phyloP scores from a whole-genome alignment of 768 basidiomycete species.

The Mycena floridula region DNA sequence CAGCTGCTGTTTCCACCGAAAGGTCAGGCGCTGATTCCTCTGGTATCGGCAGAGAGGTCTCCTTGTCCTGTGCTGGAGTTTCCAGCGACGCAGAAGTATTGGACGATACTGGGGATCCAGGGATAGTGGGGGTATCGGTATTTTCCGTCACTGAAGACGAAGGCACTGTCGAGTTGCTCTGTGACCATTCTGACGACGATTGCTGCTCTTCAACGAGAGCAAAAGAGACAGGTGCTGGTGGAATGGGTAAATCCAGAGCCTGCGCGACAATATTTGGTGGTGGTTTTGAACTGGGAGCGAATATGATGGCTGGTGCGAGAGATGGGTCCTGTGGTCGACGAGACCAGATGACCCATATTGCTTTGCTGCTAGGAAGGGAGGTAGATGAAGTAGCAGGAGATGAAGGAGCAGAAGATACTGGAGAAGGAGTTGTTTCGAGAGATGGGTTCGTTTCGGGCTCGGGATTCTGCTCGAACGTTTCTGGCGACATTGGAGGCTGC shows the following conservation, averaged over 20 bases:
- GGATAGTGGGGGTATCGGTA: constrained; percentile 44
- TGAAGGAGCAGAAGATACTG: no score
- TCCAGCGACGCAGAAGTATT: constrained; percentile 46
- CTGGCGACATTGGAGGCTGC: neutral
- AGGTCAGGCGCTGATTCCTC: constrained; percentile 8
- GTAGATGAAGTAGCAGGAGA: no score
- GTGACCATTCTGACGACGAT: neutral
- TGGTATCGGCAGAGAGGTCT: constrained; percentile 7
- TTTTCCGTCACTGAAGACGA: constrained; percentile 47
- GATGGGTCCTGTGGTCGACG: constrained; percentile 61
- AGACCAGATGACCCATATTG: constrained; percentile 64
- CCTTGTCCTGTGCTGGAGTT: constrained; percentile 19
- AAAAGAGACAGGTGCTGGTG: constrained; percentile 16
- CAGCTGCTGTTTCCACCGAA: constrained; percentile 2
- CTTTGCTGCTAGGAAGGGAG: no score
- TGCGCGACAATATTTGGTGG: constrained; percentile 50
- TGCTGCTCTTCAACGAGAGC: constrained; percentile 2
- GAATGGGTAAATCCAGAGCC: constrained; percentile 49
- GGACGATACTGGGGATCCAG: constrained; percentile 54
- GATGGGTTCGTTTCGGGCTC: neutral
- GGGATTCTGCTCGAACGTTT: neutral
- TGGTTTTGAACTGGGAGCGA: constrained; percentile 58
- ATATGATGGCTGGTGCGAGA: constrained; percentile 63
- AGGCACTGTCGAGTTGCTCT: constrained; percentile 18
- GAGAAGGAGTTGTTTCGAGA: neutral